Conservation (phyloP, 306 rosid genomes). For the Corylus avellana region DNA sequence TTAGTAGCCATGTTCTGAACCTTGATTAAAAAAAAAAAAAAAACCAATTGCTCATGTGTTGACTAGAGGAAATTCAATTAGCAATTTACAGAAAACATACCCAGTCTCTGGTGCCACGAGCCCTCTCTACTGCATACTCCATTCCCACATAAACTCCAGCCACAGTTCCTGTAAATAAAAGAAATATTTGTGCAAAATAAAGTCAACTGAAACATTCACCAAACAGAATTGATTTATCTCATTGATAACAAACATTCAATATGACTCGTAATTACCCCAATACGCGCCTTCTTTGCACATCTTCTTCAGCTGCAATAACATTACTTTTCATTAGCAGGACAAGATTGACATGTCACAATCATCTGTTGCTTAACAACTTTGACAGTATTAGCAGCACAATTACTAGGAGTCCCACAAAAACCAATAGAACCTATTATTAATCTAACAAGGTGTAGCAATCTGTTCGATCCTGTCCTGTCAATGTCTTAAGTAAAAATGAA, state of each 20-base stretch:
- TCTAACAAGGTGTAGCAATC: background rate
- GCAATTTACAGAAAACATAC: conserved; percentile 42
- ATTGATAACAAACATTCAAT: conserved; percentile 15
- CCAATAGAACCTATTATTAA: background rate
- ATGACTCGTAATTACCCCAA: conserved; percentile 66
- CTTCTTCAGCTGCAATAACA: conserved; percentile 84
- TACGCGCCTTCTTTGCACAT: conserved; percentile 97
- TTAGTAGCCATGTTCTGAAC: background rate
- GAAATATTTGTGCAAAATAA: background rate
- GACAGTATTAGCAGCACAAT: no score
- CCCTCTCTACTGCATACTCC: conserved; percentile 74
- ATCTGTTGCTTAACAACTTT: background rate
- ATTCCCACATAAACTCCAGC: conserved; percentile 83
- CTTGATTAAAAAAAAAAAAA: no score
- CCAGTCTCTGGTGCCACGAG: conserved; percentile 90
- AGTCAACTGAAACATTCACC: conserved; percentile 9
- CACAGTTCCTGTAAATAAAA: conserved; percentile 53
- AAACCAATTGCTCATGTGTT: background rate
- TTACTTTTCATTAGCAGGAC: conserved; percentile 28
- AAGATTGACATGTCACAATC: conserved; percentile 5
- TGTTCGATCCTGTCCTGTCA: background rate
- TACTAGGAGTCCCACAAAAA: no score
- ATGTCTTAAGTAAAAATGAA: background rate
- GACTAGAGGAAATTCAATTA: conserved; percentile 12
- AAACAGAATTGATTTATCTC: background rate